These are phyloP conservation scores for Boletellus sp. DNA, from an alignment of 1,284 basidiomycete genomes.

Conservation along the genomic window DNA sequence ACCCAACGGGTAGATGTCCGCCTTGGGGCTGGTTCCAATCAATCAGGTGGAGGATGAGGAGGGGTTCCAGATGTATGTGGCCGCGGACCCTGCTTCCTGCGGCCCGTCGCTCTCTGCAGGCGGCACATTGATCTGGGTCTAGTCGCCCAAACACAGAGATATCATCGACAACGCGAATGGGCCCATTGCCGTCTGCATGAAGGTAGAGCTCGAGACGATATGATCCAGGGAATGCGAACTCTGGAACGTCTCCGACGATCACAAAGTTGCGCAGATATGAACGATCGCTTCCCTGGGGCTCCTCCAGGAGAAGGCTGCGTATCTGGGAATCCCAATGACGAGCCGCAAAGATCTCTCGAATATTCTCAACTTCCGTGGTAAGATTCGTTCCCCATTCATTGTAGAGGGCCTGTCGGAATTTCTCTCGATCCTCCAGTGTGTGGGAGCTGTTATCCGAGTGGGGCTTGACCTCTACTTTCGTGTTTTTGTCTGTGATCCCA, in stretches of 20 bases:
- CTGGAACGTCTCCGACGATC: slow-evolving; percentile 10
- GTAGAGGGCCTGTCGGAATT: slow-evolving; percentile 6
- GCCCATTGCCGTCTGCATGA: not conserved
- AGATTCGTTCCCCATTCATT: slow-evolving; percentile 5
- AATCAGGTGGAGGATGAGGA: slow-evolving; percentile 14
- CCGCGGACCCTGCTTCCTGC: slow-evolving; percentile 13
- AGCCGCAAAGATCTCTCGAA: not conserved
- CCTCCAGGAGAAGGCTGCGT: slow-evolving; percentile 8
- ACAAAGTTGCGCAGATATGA: slow-evolving; percentile 8
- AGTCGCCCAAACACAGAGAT: slow-evolving; percentile 14
- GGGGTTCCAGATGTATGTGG: slow-evolving; percentile 16
- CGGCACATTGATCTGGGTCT: slow-evolving; percentile 5
- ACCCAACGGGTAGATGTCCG: not conserved
- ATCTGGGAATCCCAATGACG: not conserved
- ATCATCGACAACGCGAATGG: slow-evolving; percentile 11
- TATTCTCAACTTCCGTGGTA: too few relatives aligned
- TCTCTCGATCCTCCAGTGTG: slow-evolving; percentile 4
- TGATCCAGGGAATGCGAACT: slow-evolving; percentile 19
- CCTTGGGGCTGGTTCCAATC: not conserved
- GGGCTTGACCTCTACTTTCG: slow-evolving; percentile 4
- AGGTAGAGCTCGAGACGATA: slow-evolving; percentile 17
- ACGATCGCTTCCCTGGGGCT: not conserved
- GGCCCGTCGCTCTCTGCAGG: slow-evolving; percentile 10
- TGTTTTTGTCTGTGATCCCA: slow-evolving; percentile 3
- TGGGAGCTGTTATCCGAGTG: slow-evolving; percentile 4